A percentile compares a stretch with the other conserved stretches of the same genome.
Evolutionary conservation across 2,329 filamentous ascomycete species (phyloP).

Genomic region (Colletotrichum musae): DNA sequence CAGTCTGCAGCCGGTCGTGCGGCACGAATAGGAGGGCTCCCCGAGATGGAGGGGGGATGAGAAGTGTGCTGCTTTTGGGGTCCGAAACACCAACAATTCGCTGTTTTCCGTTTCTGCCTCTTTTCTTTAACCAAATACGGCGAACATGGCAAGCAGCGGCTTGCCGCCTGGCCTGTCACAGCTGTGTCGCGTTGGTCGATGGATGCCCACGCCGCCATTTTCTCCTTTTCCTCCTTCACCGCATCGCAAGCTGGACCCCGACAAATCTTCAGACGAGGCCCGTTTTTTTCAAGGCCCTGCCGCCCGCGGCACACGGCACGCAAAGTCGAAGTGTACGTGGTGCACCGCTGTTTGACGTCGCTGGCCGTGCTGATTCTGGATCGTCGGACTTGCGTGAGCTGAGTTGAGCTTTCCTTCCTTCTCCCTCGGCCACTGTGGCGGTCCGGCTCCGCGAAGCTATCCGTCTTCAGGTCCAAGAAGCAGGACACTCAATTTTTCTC

Average conservation of each 20-base stretch:
- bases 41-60: constrained; percentile 8
- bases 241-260: constrained; percentile 27
- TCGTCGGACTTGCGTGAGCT: neutral
- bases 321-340: constrained; percentile 14
- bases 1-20: constrained; percentile 16
- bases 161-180: constrained; percentile 2
- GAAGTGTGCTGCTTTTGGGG: constrained; percentile 16
- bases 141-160: constrained; percentile 7
- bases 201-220: neutral
- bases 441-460: neutral
- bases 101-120: neutral
- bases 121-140: constrained; percentile 1
- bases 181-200: constrained; percentile 9
- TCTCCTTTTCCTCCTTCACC: constrained; percentile 8
- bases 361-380: constrained; percentile 1
- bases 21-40: constrained; percentile 26
- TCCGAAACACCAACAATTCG: constrained; percentile 11
- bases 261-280: constrained; percentile 29
- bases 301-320: constrained; percentile 8
- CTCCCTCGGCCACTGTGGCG: too few species aligned
- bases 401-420: neutral
- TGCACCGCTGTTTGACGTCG: constrained; percentile 16
- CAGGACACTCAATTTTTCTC: neutral
- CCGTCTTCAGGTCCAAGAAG: neutral
- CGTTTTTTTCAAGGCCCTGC: constrained; percentile 31